These are phyloP conservation scores for Colletotrichum orbiculare DNA, from an alignment of 2,329 filamentous ascomycete species.

Conservation along the genomic window DNA sequence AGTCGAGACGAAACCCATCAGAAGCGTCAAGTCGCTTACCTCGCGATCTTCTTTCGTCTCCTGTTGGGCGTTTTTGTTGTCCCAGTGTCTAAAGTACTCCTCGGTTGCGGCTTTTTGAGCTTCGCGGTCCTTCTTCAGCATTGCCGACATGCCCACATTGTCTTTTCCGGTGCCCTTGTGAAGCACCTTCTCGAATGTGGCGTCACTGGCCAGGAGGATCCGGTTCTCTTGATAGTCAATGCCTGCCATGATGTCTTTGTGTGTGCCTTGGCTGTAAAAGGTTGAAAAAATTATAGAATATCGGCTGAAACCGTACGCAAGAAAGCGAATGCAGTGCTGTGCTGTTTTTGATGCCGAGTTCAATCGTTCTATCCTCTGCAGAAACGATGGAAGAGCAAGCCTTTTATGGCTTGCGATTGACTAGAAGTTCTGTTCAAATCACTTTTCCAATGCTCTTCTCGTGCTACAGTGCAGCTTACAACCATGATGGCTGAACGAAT, in stretches of 20 bases:
- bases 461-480: too few species aligned
- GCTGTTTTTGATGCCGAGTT: too few species aligned
- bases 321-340: too few species aligned
- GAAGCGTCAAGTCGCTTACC: conserved; percentile 59
- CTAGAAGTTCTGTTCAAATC: too few species aligned
- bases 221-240: not conserved
- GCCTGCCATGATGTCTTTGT: conserved; percentile 1
- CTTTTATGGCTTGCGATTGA: too few species aligned
- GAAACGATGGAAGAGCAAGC: too few species aligned
- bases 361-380: too few species aligned
- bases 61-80: conserved; percentile 80
- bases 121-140: conserved; percentile 81
- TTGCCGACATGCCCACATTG: conserved; percentile 76
- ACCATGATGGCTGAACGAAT: conserved; percentile 10
- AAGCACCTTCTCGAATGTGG: conserved; percentile 80
- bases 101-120: conserved; percentile 86
- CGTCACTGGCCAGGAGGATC: conserved; percentile 60
- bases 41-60: conserved; percentile 88
- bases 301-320: too few species aligned
- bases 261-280: not conserved
- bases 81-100: conserved; percentile 97
- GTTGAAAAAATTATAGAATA: too few species aligned
- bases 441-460: too few species aligned
- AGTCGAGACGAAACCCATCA: not conserved
- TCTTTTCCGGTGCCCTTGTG: conserved; percentile 72